Conservation (phyloP, 495 filamentous ascomycete species). For the Apiosordaria backusii region DNA sequence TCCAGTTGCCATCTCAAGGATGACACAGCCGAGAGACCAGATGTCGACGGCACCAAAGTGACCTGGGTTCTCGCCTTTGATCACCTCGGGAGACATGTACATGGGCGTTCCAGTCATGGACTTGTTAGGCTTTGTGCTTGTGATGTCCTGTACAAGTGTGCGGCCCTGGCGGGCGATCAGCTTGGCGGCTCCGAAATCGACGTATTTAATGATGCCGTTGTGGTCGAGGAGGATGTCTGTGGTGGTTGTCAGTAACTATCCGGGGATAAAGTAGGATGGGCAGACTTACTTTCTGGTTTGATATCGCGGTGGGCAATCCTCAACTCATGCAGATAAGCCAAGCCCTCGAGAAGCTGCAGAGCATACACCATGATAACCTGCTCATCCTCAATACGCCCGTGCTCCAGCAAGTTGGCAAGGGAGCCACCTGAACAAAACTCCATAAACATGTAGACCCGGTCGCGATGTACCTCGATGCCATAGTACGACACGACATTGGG, state of each 20-base stretch:
- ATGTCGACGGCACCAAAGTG: slow-evolving; percentile 88
- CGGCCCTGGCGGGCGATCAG: slow-evolving; percentile 93
- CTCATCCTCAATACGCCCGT: slow-evolving; percentile 96
- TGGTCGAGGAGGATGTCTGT: slow-evolving; percentile 94
- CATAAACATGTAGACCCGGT: slow-evolving; percentile 99
- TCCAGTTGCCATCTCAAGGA: slow-evolving; percentile 96
- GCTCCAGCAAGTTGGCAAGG: slow-evolving; percentile 83
- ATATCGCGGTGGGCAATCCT: slow-evolving; percentile 94
- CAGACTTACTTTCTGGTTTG: slow-evolving; percentile 85
- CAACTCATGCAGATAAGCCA: slow-evolving; percentile 89
- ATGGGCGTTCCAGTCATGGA: slow-evolving; percentile 97
- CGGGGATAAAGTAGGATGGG: neutral
- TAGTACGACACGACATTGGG: slow-evolving; percentile 98
- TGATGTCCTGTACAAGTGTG: slow-evolving; percentile 64
- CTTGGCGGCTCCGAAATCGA: slow-evolving; percentile 97
- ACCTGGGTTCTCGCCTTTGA: slow-evolving; percentile 74
- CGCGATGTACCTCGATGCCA: slow-evolving; percentile 94
- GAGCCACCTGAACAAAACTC: slow-evolving; percentile 97
- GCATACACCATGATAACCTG: slow-evolving; percentile 98
- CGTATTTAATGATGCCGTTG: slow-evolving; percentile 97
- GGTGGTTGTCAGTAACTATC: slow-evolving; percentile 20
- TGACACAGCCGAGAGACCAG: slow-evolving; percentile 95
- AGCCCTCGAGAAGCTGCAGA: slow-evolving; percentile 89
- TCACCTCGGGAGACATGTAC: slow-evolving; percentile 99
- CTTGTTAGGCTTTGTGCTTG: slow-evolving; percentile 68